Evolutionary conservation across 2,329 filamentous ascomycete genomes (phyloP), one percentile per base, ranked within the genome.

Genomic region (Ophiostoma quercus): DNA sequence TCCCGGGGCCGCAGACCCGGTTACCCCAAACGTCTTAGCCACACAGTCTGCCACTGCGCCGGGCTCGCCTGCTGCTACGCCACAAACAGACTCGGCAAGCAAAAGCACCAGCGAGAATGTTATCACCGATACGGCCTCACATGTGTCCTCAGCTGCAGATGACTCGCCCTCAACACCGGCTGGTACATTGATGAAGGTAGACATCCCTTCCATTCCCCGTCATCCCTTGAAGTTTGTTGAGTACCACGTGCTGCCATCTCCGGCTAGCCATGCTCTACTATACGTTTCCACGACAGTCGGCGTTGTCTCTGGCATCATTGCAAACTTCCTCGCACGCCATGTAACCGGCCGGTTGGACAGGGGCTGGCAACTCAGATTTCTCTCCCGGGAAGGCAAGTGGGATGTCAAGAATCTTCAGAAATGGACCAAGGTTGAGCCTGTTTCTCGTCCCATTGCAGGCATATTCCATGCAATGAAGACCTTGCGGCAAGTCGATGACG

Each of bases 401-500:
- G 94, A 97, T 76, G 92, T 98, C 74, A 98, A 98, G 81, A 98
- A 98, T 76, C 84, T 97, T 12, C 88, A 86, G 71, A 98, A 98
- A 77, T 98, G 94, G 94, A 86, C 92, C 78, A 88, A 87, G 22
- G 90, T 96, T 0, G 79, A 82, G 1, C 91, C 93, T 0, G 91
- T 96, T 1, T 96, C 92, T 0, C 84, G 85, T 1, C 88, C 90
- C 3, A 95, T 98, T 71, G 91, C 86, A 0, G 87, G 87, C 16
- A 83, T 93, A 4, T 97, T 97, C 77, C 88, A 92, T 34, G 94
- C 92, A 2, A 90, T 97, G 85, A 97, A 98, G 80, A 98, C 95
- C 0, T 84, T 98, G 25, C 88, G 94, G 43, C 93, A 97, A 78
- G 91, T 93, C 1, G 94, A 98, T 76, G 88, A 93, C 37, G 82